Evolutionary conservation across 805 yeast genomes (phyloP), one percentile per base, ranked within the genome.

Genomic region (Yamadazyma akitaensis): DNA sequence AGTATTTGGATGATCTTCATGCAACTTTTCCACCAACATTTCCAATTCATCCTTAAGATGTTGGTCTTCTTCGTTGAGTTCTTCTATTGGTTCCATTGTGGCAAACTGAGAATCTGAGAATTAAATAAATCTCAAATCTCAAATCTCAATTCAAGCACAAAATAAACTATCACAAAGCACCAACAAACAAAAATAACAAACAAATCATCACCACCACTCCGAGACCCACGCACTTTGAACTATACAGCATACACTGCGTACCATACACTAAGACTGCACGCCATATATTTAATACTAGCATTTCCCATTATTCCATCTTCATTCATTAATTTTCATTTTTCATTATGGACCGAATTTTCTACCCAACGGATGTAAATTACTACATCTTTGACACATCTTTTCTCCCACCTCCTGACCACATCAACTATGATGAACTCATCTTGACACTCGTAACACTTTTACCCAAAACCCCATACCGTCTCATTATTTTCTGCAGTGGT

Each of bases 61-160:
- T 56, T 81, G 85, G 67, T 94, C 99, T 65, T 92, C 98, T 65
- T 91, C 98, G 25, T 90, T 85, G 49, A 94, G 77, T 62, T 90
- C 96, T 62, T 90, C 97, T 5, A 21, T 21, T 21, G 24, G 24
- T 21, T 21, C 24, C 24, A 21, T 21, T 21, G 24, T 21, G 24
- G 24, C 24, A 21, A 31, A 31, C 34, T 31, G 34, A 31, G 34
- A 14, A 21, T 21, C 34, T 31, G 34, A 31, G 34, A 14, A 21
- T 21, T 5, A 21, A 21, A 21, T 21, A 21, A 21, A 21, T 21
- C 24, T 21, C 24, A 21, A 21, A 7, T 21, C 24, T 21, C 24
- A 21, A 21, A 21, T 21, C 24, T 21, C 24, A 21, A 21, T 21
- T 21, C 24, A 21, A 21, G 24, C 24, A 21, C 24, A 21, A 21